These are phyloP conservation scores for Talaromyces islandicus DNA, from an alignment of 2,329 filamentous ascomycete genomes.

Conservation along the genomic window DNA sequence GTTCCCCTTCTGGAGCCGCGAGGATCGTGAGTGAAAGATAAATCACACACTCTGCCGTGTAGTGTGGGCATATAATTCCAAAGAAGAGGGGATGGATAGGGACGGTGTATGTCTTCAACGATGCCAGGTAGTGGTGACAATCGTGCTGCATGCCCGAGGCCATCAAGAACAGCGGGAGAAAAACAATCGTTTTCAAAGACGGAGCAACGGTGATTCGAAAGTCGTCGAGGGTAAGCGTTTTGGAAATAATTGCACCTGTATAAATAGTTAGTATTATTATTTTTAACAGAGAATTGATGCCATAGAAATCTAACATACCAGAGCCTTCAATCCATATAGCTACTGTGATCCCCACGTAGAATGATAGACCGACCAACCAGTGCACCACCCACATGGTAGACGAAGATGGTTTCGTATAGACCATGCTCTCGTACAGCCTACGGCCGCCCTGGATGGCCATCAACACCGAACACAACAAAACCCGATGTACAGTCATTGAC, in stretches of 20 bases:
- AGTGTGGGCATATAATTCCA: conserved; percentile 76
- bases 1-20: conserved; percentile 60
- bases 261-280: background rate
- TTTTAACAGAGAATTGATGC: background rate
- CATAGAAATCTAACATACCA: conserved; percentile 44
- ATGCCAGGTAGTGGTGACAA: conserved; percentile 64
- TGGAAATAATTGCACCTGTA: conserved; percentile 27
- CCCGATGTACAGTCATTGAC: conserved; percentile 57
- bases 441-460: conserved; percentile 70
- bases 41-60: conserved; percentile 78
- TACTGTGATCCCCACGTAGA: conserved; percentile 68
- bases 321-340: conserved; percentile 81
- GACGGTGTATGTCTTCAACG: conserved; percentile 74
- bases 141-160: conserved; percentile 69
- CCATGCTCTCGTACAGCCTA: conserved; percentile 68
- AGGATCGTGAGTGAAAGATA: conserved; percentile 73
- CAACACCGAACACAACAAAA: conserved; percentile 62
- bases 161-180: conserved; percentile 59
- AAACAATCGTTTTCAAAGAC: conserved; percentile 48
- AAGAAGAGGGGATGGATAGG: conserved; percentile 68
- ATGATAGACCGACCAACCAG: conserved; percentile 71
- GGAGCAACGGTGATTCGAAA: conserved; percentile 34
- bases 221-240: conserved; percentile 28
- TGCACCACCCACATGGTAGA: conserved; percentile 82
- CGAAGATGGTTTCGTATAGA: conserved; percentile 59